These are phyloP conservation scores for Pythium dissimile DNA, from an alignment of 352 stramenopile genomes.

Conservation along the genomic window DNA sequence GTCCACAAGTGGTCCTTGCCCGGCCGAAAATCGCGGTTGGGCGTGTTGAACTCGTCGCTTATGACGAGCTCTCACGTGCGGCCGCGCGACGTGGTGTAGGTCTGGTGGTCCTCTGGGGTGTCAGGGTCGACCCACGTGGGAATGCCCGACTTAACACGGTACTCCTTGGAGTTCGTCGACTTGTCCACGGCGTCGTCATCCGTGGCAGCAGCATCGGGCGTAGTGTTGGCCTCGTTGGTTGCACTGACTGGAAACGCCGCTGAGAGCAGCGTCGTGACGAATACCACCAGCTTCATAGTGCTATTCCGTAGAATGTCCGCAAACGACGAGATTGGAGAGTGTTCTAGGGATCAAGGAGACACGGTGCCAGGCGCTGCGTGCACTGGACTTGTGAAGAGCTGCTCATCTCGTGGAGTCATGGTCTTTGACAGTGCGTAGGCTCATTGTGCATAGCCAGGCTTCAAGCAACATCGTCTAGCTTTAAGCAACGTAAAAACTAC, in stretches of 20 bases:
- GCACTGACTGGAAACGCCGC: too few species aligned
- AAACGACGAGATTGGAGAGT: too few species aligned
- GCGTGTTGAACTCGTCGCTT: slow-evolving; percentile 74
- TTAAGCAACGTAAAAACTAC: too few species aligned
- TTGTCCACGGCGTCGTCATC: not conserved
- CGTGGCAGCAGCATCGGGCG: not conserved
- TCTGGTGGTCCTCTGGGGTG: not conserved
- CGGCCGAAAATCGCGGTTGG: slow-evolving; percentile 33
- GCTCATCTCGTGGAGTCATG: too few species aligned
- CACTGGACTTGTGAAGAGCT: too few species aligned
- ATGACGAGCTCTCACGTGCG: slow-evolving; percentile 54
- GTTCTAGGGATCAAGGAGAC: too few species aligned
- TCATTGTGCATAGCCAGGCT: too few species aligned
- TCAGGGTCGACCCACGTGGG: slow-evolving; percentile 5
- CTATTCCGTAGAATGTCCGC: not conserved
- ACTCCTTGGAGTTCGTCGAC: not conserved
- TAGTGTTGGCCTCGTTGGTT: too few species aligned
- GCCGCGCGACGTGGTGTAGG: slow-evolving; percentile 23
- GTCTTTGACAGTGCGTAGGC: too few species aligned
- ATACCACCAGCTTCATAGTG: not conserved
- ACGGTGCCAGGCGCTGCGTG: too few species aligned
- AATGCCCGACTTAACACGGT: slow-evolving; percentile 4
- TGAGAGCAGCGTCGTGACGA: not conserved
- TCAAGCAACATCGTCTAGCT: too few species aligned
- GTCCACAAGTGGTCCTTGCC: slow-evolving; percentile 15